A percentile compares a stretch with the other conserved stretches of the same genome.
phyloP scores from a whole-genome alignment of 495 filamentous ascomycete species.

The Trypethelium eluteriae region DNA sequence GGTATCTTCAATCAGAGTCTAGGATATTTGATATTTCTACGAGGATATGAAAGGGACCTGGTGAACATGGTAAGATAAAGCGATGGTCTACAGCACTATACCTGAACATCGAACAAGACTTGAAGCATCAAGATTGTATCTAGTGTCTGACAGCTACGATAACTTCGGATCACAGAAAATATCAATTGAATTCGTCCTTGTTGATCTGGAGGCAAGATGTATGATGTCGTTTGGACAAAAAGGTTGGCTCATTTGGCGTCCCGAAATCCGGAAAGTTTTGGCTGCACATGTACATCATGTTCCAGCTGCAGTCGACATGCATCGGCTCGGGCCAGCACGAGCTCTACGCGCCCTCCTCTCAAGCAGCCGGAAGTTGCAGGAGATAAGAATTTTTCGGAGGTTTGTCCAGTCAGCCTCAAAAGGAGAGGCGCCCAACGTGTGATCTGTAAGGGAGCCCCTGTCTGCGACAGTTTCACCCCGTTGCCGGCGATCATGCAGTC shows the following conservation, averaged over 20 bases:
- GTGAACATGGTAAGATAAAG: too few species aligned
- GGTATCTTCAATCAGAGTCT: too few species aligned
- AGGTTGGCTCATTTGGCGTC: background rate
- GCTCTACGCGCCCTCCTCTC: background rate
- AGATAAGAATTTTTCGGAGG: background rate
- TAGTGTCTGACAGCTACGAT: too few species aligned
- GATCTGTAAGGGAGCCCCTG: background rate
- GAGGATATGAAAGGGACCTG: too few species aligned
- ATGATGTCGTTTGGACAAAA: slow-evolving; percentile 1
- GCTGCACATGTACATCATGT: background rate
- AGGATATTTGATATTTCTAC: too few species aligned
- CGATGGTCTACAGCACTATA: too few species aligned
- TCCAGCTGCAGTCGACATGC: background rate
- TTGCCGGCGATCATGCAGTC: slow-evolving; percentile 4
- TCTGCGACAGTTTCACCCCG: slow-evolving; percentile 3
- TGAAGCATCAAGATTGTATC: too few species aligned
- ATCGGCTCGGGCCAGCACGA: background rate
- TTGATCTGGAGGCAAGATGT: background rate
- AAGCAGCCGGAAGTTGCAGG: background rate
- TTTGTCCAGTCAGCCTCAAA: background rate
- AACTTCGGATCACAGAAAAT: too few species aligned
- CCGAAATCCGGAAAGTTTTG: background rate
- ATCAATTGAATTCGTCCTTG: too few species aligned
- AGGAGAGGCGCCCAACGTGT: background rate
- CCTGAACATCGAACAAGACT: too few species aligned